Evolutionary conservation across 2,329 filamentous ascomycete species (phyloP).

Genomic region (Aspergillus fructus): DNA sequence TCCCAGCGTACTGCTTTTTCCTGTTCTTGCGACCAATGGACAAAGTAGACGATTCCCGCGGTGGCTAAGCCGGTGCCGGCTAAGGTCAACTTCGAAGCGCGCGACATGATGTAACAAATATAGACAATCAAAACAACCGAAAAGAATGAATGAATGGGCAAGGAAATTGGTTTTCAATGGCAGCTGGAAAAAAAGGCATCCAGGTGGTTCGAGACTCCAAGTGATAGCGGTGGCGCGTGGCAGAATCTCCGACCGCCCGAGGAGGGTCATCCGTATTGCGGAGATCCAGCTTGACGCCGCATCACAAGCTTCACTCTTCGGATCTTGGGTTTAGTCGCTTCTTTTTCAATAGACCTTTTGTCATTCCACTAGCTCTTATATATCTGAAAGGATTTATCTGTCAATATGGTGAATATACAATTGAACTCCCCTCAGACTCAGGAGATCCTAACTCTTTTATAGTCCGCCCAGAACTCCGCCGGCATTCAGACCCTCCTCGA

Average conservation of each 20-base stretch:
- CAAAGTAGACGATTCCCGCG: constrained; percentile 73
- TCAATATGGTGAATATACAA: constrained; percentile 30
- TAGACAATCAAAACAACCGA: background rate
- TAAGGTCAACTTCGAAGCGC: constrained; percentile 83
- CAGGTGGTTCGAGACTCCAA: constrained; percentile 23
- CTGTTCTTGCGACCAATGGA: constrained; percentile 82
- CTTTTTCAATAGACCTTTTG: constrained; percentile 8
- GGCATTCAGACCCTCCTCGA: constrained; percentile 99
- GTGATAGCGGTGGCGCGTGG: constrained; percentile 29
- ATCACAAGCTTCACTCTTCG: constrained; percentile 30
- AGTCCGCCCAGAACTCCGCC: constrained; percentile 98
- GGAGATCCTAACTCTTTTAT: constrained; percentile 19
- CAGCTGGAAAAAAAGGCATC: background rate
- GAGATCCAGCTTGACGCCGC: constrained; percentile 18
- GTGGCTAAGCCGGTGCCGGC: constrained; percentile 74
- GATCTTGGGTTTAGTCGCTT: constrained; percentile 18
- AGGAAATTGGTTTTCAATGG: background rate
- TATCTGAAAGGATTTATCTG: constrained; percentile 11
- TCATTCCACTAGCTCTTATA: constrained; percentile 4
- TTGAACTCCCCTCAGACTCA: constrained; percentile 1
- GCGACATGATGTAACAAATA: constrained; percentile 67
- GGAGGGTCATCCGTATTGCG: constrained; percentile 31
- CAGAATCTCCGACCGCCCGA: constrained; percentile 36
- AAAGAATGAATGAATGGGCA: background rate
- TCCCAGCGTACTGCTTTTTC: constrained; percentile 72